phyloP scores from a whole-genome alignment of 139 green algal genomes.

The Mesotaenium endlicherianum region DNA sequence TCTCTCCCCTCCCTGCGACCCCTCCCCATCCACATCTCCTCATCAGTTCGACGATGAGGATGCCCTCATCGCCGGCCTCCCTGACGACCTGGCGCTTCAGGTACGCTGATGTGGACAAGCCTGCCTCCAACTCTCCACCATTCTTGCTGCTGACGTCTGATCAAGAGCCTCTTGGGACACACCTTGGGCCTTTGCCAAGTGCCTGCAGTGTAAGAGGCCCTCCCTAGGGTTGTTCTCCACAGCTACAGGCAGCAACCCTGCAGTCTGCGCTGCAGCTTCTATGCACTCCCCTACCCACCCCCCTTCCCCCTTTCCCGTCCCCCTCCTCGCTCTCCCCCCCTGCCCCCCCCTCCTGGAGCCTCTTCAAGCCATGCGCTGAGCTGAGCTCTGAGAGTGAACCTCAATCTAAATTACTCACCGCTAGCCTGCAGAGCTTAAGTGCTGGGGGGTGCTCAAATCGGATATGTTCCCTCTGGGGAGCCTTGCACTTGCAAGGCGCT shows the following conservation, averaged over 20 bases:
- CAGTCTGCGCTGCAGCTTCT: background rate
- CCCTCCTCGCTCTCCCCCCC: background rate
- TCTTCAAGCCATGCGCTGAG: background rate
- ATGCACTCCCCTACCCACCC: background rate
- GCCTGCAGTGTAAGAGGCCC: background rate
- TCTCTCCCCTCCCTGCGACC: background rate
- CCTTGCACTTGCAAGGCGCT: background rate
- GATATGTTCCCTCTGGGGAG: background rate
- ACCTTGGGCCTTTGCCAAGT: background rate
- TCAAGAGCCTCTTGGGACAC: background rate
- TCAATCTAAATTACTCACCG: background rate
- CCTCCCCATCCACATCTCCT: background rate
- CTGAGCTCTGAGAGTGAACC: background rate
- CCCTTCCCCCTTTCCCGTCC: background rate
- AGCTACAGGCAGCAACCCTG: background rate
- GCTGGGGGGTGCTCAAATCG: too few species aligned
- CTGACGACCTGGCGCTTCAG: background rate
- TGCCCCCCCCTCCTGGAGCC: background rate
- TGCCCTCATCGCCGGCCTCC: background rate
- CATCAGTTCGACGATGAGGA: background rate
- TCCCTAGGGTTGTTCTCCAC: background rate
- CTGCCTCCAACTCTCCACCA: too few species aligned
- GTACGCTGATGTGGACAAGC: too few species aligned
- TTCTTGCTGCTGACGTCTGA: too few species aligned
- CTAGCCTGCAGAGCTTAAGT: too few species aligned